A percentile compares a stretch with the other conserved stretches of the same genome.
Conservation (phyloP, 1,284 basidiomycete species). For the Irpex sp. region DNA sequence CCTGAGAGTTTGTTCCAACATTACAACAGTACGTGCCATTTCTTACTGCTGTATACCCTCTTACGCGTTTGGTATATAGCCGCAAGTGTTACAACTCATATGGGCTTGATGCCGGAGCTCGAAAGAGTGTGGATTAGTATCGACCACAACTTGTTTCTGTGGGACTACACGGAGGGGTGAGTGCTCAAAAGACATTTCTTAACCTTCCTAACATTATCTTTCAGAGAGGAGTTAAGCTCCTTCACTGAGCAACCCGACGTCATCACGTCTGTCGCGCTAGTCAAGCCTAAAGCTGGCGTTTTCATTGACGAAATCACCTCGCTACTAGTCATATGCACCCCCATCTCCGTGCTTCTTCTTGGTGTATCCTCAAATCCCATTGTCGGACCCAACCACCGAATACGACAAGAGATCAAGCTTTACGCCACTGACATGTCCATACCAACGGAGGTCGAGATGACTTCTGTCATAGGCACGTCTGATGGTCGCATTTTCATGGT, state of each 20-base stretch:
- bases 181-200: slow-evolving; percentile 24
- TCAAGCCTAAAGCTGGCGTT: slow-evolving; percentile 76
- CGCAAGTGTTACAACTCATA: slow-evolving; percentile 57
- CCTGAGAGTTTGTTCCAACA: slow-evolving; percentile 83
- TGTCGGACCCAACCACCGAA: slow-evolving; percentile 41
- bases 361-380: slow-evolving; percentile 68
- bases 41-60: slow-evolving; percentile 10
- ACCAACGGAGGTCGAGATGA: slow-evolving; percentile 80
- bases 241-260: slow-evolving; percentile 91
- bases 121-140: slow-evolving; percentile 95
- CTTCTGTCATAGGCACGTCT: slow-evolving; percentile 74
- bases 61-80: slow-evolving; percentile 32
- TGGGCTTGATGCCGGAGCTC: slow-evolving; percentile 93
- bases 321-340: slow-evolving; percentile 89
- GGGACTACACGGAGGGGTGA: slow-evolving; percentile 94
- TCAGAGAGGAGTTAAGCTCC: slow-evolving; percentile 79
- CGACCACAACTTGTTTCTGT: slow-evolving; percentile 92
- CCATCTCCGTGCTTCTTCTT: slow-evolving; percentile 79
- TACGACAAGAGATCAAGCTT: slow-evolving; percentile 75
- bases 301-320: slow-evolving; percentile 93
- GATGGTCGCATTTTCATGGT: slow-evolving; percentile 91
- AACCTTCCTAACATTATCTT: background rate
- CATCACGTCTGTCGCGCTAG: slow-evolving; percentile 83
- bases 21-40: slow-evolving; percentile 59
- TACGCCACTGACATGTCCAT: slow-evolving; percentile 89